Conservation (phyloP, 345 rosid species). For the Syzygium aqueum region DNA sequence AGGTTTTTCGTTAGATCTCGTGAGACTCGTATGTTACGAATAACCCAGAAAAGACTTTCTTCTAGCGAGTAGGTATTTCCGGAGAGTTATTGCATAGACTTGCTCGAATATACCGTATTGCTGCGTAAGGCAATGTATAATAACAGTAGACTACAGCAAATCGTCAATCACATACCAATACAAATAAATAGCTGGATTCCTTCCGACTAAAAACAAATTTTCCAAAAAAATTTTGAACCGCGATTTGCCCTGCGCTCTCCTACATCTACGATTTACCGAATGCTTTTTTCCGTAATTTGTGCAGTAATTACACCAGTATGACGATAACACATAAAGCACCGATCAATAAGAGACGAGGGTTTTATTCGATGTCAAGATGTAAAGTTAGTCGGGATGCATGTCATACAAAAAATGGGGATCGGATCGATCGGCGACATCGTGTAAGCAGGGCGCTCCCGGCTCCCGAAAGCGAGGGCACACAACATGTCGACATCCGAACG, state of each 20-base stretch:
- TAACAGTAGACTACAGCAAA: background rate
- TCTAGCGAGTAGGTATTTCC: background rate
- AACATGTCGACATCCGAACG: background rate
- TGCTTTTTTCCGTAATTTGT: background rate
- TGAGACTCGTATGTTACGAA: background rate
- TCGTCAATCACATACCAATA: too few relatives aligned
- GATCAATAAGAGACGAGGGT: background rate
- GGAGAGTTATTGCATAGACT: fast-evolving
- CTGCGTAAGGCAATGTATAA: background rate
- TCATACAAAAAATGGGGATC: background rate
- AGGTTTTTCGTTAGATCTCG: background rate
- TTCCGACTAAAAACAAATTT: background rate
- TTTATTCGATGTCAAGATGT: background rate
- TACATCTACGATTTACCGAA: background rate
- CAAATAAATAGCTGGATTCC: background rate
- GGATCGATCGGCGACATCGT: background rate
- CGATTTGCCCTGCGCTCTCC: background rate
- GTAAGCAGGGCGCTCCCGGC: too few relatives aligned
- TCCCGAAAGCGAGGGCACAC: too few relatives aligned
- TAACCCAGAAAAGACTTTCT: background rate
- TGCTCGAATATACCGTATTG: background rate
- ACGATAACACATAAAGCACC: background rate
- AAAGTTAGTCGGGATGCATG: background rate
- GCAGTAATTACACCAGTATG: background rate
- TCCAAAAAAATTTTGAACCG: background rate